Percentiles rank a stretch among this genome's conserved stretches.
Evolutionary conservation across 129 eudicot species (phyloP).

Genomic region (Lonicera japonica): DNA sequence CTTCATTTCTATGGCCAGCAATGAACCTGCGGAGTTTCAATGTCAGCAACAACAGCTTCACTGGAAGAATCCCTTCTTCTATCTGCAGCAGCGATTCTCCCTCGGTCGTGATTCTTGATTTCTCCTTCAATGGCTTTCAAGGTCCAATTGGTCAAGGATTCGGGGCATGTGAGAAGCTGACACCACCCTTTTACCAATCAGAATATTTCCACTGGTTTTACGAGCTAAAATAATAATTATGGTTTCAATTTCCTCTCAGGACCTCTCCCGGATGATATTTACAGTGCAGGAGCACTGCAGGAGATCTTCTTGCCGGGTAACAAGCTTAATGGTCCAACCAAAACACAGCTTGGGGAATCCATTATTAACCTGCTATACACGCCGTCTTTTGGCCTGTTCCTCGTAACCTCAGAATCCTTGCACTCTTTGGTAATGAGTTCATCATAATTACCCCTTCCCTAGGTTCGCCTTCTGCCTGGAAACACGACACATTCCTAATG

Average conservation of each 20-base stretch:
- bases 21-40: constrained; percentile 28
- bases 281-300: constrained; percentile 17
- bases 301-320: constrained; percentile 44
- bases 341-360: constrained; percentile 21
- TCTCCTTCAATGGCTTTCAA: constrained; percentile 35
- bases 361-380: constrained; percentile 37
- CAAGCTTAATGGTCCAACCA: constrained; percentile 26
- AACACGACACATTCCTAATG: constrained; percentile 40
- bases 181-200: no score
- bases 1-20: constrained; percentile 14
- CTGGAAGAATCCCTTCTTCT: constrained; percentile 31
- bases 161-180: constrained; percentile 33
- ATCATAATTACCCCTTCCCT: no score
- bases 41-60: constrained; percentile 45
- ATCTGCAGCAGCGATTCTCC: constrained; percentile 36
- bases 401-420: constrained; percentile 38
- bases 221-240: no score
- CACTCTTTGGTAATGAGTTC: constrained; percentile 36
- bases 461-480: no score
- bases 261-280: constrained; percentile 31
- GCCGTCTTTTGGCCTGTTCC: no score
- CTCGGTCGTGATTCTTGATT: constrained; percentile 28
- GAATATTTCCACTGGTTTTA: no score
- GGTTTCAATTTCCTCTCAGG: constrained; percentile 49
- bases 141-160: constrained; percentile 34